A percentile compares a stretch with the other conserved stretches of the same genome.
These are phyloP conservation scores for Monotropa hypopitys DNA, from an alignment of 179 eudicot genomes.

Conservation along the genomic window DNA sequence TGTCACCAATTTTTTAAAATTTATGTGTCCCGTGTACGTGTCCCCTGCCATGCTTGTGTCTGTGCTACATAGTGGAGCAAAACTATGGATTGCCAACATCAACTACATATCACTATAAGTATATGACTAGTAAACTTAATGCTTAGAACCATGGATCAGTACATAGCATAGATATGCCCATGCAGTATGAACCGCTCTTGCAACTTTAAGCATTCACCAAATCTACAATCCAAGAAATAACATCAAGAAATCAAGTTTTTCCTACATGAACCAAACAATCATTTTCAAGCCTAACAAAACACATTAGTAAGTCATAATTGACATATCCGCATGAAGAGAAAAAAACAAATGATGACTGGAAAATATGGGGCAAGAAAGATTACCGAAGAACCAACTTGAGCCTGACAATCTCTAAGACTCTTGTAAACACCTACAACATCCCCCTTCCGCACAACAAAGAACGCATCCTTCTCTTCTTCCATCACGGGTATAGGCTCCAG, in stretches of 20 bases:
- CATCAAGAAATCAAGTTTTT: not conserved
- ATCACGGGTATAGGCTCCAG: constrained; percentile 16
- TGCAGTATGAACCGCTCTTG: not conserved
- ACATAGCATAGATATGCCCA: not conserved
- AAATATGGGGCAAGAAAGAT: constrained; percentile 5
- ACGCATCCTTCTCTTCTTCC: constrained; percentile 45
- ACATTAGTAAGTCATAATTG: not conserved
- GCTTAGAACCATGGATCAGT: not conserved
- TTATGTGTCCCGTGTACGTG: no score
- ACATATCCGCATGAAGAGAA: not conserved
- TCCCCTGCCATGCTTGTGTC: no score
- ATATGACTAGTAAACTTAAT: no score
- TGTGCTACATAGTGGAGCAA: no score
- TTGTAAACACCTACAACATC: constrained; percentile 76
- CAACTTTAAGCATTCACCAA: not conserved
- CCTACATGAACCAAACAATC: not conserved
- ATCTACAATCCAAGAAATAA: not conserved
- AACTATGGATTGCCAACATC: not conserved
- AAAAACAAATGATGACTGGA: not conserved
- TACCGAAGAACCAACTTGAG: constrained; percentile 86
- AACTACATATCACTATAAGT: not conserved
- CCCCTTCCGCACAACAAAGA: constrained; percentile 76
- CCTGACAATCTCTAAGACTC: constrained; percentile 69
- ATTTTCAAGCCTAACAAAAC: not conserved
- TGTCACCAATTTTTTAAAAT: no score